Conservation (phyloP, 305 asterid genomes). For the Nicotiana rustica region DNA sequence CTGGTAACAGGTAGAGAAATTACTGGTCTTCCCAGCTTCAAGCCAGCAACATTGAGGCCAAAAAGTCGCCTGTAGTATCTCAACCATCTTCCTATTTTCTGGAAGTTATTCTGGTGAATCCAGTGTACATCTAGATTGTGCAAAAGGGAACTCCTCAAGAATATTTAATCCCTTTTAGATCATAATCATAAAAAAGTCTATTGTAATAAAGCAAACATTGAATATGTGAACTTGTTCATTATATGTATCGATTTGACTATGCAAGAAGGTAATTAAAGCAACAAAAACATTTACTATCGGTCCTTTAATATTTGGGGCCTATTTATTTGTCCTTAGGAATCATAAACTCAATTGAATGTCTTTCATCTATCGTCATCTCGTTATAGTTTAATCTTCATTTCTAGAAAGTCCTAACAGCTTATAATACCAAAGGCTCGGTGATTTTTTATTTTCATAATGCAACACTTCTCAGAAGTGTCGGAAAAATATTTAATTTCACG, state of each 20-base stretch:
- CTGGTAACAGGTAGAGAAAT: slow-evolving; percentile 91
- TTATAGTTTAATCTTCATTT: not conserved
- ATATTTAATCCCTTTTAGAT: too few species aligned
- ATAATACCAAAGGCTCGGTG: not conserved
- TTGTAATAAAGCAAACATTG: not conserved
- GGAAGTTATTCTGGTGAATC: slow-evolving; percentile 8
- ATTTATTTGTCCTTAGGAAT: too few species aligned
- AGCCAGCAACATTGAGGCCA: slow-evolving; percentile 60
- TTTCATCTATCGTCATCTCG: not conserved
- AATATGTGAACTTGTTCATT: not conserved
- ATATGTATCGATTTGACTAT: not conserved
- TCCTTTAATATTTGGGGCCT: too few species aligned
- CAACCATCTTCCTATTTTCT: not conserved
- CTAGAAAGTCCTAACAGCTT: not conserved
- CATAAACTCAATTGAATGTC: not conserved
- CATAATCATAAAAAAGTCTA: not conserved
- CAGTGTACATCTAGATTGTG: not conserved
- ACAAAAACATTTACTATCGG: too few species aligned
- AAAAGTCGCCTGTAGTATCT: slow-evolving; percentile 72
- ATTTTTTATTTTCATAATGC: not conserved
- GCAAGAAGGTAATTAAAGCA: too few species aligned
- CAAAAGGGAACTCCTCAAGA: too few species aligned
- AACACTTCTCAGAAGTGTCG: too few species aligned
- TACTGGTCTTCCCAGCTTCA: slow-evolving; percentile 88
- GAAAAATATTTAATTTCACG: not conserved